Evolutionary conservation across 2,329 filamentous ascomycete species (phyloP).

Genomic region (Apiospora arundinis): DNA sequence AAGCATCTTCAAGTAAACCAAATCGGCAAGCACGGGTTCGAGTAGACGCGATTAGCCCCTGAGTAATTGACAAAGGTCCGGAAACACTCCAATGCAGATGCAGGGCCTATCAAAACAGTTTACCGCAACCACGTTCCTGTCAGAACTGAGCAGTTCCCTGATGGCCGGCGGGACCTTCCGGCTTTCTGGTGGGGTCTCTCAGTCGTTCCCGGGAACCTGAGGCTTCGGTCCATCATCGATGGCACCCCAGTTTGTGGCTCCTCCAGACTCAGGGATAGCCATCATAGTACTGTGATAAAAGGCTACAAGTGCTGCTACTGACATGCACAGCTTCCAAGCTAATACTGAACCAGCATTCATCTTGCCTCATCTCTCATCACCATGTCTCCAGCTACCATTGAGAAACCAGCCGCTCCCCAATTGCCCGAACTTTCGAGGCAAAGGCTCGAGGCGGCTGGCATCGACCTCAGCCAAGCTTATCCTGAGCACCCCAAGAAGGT

Average conservation of each 20-base stretch:
- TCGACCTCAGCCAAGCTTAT: not conserved
- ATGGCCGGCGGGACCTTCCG: constrained; percentile 2
- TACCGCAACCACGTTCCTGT: not conserved
- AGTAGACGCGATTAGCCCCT: not conserved
- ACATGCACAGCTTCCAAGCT: not conserved
- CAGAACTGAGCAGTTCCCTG: not conserved
- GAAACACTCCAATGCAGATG: not conserved
- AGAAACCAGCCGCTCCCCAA: constrained; percentile 5
- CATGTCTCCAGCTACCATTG: constrained; percentile 17
- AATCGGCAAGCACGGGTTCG: not conserved
- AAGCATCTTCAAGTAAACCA: not conserved
- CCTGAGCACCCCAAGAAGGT: constrained; percentile 20
- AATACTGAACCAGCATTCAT: not conserved
- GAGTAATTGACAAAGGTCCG: not conserved
- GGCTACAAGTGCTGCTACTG: not conserved
- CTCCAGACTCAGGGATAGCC: not conserved
- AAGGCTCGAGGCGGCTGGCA: constrained; percentile 13
- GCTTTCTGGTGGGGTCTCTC: not conserved
- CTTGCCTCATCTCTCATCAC: not conserved
- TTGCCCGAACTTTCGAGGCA: constrained; percentile 17
- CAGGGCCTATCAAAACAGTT: constrained; percentile 12
- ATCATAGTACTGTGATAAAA: not conserved
- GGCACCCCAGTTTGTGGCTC: constrained; percentile 11
- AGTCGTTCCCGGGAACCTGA: not conserved
- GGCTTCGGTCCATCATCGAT: not conserved